Conservation (phyloP, 306 rosid species). For the Vachellia collinsii region DNA sequence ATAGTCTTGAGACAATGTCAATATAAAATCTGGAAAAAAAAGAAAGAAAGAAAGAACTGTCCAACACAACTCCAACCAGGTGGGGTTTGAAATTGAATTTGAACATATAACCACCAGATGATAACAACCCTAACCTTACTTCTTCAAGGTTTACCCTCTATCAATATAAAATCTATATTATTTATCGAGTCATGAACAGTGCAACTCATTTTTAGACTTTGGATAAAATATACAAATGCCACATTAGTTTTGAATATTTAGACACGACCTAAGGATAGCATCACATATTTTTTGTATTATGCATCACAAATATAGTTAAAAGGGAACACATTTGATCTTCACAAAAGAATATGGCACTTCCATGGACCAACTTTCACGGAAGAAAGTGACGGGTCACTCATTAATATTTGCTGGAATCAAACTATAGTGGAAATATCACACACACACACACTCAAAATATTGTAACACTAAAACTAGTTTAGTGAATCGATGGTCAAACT, state of each 20-base stretch:
- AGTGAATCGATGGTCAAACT: not conserved
- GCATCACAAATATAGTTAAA: no score
- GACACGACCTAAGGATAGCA: not conserved
- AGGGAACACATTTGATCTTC: not conserved
- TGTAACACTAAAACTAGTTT: not conserved
- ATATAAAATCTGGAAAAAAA: no score
- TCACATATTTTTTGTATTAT: no score
- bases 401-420: not conserved
- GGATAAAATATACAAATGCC: not conserved
- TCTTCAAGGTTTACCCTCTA: no score
- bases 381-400: not conserved
- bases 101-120: no score
- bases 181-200: no score
- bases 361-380: not conserved
- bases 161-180: no score
- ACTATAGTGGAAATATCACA: not conserved
- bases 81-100: no score
- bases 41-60: no score
- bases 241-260: not conserved
- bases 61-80: no score
- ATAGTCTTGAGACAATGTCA: no score
- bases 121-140: no score
- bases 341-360: not conserved
- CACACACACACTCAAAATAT: not conserved
- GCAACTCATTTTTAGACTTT: not conserved